Conservation (phyloP, 345 rosid species). For the Sonneratia alba region DNA sequence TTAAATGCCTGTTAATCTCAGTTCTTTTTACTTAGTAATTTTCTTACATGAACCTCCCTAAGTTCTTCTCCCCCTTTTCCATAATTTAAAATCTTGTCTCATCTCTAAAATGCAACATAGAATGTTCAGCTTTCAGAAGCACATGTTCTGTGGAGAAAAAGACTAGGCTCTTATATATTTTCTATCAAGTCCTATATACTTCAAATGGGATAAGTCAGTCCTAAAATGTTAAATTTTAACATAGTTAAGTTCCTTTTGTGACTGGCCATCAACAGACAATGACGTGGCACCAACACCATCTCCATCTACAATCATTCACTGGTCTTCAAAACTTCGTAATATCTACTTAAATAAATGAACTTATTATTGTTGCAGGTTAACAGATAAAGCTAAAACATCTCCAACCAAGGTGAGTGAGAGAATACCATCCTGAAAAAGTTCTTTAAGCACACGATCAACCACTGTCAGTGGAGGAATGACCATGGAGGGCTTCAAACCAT, state of each 20-base stretch:
- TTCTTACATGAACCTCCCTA: background rate
- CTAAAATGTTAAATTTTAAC: too few species aligned
- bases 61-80: background rate
- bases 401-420: background rate
- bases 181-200: too few species aligned
- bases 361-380: background rate
- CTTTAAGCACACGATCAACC: conserved; percentile 87
- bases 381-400: background rate
- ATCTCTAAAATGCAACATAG: background rate
- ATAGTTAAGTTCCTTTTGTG: too few species aligned
- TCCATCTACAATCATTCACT: too few species aligned
- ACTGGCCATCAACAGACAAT: too few species aligned
- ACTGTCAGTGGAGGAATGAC: conserved; percentile 76
- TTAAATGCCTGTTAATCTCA: background rate
- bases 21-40: background rate
- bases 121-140: background rate
- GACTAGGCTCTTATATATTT: too few species aligned
- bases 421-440: conserved; percentile 80
- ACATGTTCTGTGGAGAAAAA: background rate
- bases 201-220: too few species aligned
- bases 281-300: too few species aligned
- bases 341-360: background rate
- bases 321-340: background rate
- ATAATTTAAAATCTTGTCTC: background rate
- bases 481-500: conserved; percentile 59